These are phyloP conservation scores for Jatropha multifida DNA, from an alignment of 441 rosid genomes.

Conservation along the genomic window DNA sequence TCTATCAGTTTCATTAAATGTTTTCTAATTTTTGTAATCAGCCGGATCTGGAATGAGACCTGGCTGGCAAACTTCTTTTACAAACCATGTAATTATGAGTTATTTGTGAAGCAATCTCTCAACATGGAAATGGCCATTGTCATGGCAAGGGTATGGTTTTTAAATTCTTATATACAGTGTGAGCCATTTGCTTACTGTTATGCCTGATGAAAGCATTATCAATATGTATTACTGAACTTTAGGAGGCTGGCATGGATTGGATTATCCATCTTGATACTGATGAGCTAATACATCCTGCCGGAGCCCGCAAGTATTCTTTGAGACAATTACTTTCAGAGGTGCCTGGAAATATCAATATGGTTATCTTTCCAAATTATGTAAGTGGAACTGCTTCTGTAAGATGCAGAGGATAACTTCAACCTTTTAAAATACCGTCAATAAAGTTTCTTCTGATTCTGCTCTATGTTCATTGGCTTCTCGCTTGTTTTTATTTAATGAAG, in stretches of 20 bases:
- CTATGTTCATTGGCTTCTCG: slow-evolving; percentile 6
- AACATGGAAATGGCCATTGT: slow-evolving; percentile 96
- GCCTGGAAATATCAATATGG: slow-evolving; percentile 68
- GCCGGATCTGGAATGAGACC: slow-evolving; percentile 96
- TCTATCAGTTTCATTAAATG: slow-evolving; percentile 18
- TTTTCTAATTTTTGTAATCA: slow-evolving; percentile 40
- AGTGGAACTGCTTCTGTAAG: slow-evolving; percentile 34
- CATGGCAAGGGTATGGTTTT: slow-evolving; percentile 92
- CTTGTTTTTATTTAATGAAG: slow-evolving; percentile 21
- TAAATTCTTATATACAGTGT: slow-evolving; percentile 20
- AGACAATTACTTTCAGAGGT: slow-evolving; percentile 64
- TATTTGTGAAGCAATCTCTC: slow-evolving; percentile 93
- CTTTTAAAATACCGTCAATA: not conserved
- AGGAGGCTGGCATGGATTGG: slow-evolving; percentile 90
- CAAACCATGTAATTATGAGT: slow-evolving; percentile 88
- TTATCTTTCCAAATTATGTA: slow-evolving; percentile 87
- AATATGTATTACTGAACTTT: slow-evolving; percentile 19
- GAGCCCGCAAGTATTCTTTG: slow-evolving; percentile 73
- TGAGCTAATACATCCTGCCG: slow-evolving; percentile 83
- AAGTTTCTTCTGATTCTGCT: not conserved
- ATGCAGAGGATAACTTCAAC: slow-evolving; percentile 5
- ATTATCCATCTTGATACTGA: slow-evolving; percentile 95
- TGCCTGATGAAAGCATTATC: slow-evolving; percentile 3
- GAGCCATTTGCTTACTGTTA: slow-evolving; percentile 3
- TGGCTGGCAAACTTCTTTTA: slow-evolving; percentile 88